Percentiles rank a stretch among this genome's conserved stretches.
Conservation (phyloP, 257 asterid genomes). For the Euphrasia confusa region DNA sequence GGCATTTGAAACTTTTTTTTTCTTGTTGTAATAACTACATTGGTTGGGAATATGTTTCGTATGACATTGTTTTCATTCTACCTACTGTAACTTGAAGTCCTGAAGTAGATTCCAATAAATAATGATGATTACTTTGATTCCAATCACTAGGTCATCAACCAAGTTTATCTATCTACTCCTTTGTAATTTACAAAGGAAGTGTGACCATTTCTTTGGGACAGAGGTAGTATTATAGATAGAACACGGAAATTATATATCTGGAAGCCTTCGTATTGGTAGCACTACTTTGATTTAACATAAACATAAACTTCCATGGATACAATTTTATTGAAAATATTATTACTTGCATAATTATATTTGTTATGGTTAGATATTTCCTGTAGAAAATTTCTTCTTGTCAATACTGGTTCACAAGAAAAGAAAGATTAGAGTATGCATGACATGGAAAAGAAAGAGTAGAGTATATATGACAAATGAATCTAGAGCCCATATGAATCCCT, state of each 20-base stretch:
- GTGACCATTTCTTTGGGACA: too few relatives aligned
- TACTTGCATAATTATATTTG: background rate
- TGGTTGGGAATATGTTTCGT: slow-evolving; percentile 1
- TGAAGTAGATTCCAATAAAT: background rate
- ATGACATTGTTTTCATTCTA: background rate
- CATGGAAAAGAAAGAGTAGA: slow-evolving; percentile 6
- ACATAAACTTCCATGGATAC: background rate
- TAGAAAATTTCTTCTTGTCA: background rate
- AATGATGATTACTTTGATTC: background rate
- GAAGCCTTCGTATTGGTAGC: slow-evolving; percentile 11
- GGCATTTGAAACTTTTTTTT: slow-evolving; percentile 4
- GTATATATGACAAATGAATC: slow-evolving; percentile 6
- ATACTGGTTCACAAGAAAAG: background rate
- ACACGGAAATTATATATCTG: slow-evolving; percentile 7
- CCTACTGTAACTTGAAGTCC: slow-evolving; percentile 6
- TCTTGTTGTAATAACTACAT: slow-evolving; percentile 10
- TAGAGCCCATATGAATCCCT: background rate
- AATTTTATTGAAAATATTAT: background rate
- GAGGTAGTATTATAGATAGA: too few relatives aligned
- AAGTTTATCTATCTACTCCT: background rate
- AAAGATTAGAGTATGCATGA: background rate
- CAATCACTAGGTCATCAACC: slow-evolving; percentile 2
- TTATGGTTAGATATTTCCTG: background rate
- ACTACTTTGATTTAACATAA: slow-evolving; percentile 1
- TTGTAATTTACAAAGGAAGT: too few relatives aligned